Conservation (phyloP, 2,329 filamentous ascomycete genomes). For the Pseudocercospora fijiensis region DNA sequence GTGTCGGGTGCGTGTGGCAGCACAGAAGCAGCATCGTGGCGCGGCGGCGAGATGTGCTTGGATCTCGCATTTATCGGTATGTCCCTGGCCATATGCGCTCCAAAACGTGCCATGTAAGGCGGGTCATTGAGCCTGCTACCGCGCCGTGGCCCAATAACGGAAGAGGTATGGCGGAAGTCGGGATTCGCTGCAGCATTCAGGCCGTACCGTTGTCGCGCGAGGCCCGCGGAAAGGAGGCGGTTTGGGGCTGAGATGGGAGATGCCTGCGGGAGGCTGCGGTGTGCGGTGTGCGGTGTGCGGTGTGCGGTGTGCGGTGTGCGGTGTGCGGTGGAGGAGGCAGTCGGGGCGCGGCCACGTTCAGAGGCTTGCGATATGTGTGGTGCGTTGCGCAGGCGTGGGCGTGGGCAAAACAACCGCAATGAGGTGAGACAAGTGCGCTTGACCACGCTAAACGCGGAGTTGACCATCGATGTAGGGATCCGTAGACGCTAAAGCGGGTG, state of each 20-base stretch:
- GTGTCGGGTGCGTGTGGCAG: background rate
- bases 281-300: no score
- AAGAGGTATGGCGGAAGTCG: background rate
- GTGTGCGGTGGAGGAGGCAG: background rate
- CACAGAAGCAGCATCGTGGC: constrained; percentile 14
- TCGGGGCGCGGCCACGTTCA: constrained; percentile 8
- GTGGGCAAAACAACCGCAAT: background rate
- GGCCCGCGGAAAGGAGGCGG: constrained; percentile 4
- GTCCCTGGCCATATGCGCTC: constrained; percentile 16
- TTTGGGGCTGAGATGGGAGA: no score
- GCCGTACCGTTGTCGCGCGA: background rate
- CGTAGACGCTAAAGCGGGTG: no score
- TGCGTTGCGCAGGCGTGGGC: background rate
- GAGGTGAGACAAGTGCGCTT: no score
- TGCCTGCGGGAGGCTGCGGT: no score
- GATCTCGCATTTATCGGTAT: constrained; percentile 20
- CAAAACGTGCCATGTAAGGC: constrained; percentile 22
- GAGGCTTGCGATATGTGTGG: background rate
- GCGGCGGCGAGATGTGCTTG: constrained; percentile 19
- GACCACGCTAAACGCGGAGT: no score
- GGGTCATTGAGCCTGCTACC: constrained; percentile 18
- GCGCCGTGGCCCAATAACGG: constrained; percentile 11
- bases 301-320: no score
- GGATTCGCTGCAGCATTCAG: constrained; percentile 4
- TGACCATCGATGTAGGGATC: no score